phyloP scores from a whole-genome alignment of 306 rosid genomes.

The Rubus idaeus region DNA sequence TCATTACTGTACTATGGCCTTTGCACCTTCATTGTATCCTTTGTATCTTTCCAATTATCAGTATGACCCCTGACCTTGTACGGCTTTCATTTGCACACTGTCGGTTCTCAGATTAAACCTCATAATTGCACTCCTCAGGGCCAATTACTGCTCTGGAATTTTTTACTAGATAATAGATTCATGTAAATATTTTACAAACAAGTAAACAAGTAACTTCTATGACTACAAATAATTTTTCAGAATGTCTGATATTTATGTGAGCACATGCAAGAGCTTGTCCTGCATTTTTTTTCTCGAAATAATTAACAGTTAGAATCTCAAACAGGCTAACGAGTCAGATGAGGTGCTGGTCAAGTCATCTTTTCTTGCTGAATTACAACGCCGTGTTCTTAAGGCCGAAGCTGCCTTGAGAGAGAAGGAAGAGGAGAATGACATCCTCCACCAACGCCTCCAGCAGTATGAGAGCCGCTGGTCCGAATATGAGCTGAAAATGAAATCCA shows the following conservation, averaged over 20 bases:
- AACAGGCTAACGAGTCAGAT: conserved; percentile 70
- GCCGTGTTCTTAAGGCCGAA: conserved; percentile 93
- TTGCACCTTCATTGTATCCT: neutral
- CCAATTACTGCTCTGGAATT: neutral
- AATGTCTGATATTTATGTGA: neutral
- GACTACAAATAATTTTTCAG: neutral
- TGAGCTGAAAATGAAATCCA: conserved; percentile 94
- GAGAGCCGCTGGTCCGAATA: conserved; percentile 98
- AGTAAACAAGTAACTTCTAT: neutral
- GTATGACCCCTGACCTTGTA: neutral
- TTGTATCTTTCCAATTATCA: neutral
- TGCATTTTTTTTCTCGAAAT: neutral
- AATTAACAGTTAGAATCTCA: conserved; percentile 18
- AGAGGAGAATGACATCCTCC: conserved; percentile 97
- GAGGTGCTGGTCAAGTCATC: conserved; percentile 96
- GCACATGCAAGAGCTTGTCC: neutral
- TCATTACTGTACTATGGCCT: conserved; percentile 17
- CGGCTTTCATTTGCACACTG: neutral
- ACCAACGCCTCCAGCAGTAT: conserved; percentile 91
- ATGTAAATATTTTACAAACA: neutral
- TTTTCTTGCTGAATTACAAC: conserved; percentile 85
- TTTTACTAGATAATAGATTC: neutral
- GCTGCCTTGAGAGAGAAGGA: conserved; percentile 92
- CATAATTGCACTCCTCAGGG: neutral
- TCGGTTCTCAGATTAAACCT: neutral